Evolutionary conservation across 306 rosid species (phyloP).

Genomic region (Prunus armeniaca): DNA sequence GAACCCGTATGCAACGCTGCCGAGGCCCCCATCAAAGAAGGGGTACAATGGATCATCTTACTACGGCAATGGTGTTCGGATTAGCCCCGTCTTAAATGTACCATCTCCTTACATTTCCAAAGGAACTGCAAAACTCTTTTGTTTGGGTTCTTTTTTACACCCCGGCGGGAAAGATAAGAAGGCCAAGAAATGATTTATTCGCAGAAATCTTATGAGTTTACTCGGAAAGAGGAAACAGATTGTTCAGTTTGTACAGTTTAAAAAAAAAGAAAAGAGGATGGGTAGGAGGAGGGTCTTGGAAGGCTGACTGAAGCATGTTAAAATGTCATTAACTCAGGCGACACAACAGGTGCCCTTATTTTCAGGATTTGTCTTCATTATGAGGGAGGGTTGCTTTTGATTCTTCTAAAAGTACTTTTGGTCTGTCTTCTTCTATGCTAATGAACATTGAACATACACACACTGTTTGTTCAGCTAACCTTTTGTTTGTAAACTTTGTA

Average conservation of each 20-base stretch:
- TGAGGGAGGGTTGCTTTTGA: conserved; percentile 26
- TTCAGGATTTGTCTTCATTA: conserved; percentile 12
- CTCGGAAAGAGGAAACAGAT: background rate
- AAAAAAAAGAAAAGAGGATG: background rate
- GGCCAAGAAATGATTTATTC: conserved; percentile 50
- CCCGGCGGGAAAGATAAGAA: conserved; percentile 64
- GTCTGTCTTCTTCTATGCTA: background rate
- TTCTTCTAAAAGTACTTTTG: conserved; percentile 7
- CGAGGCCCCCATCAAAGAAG: conserved; percentile 61
- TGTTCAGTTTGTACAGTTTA: background rate
- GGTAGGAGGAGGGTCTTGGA: background rate
- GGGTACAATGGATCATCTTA: conserved; percentile 44
- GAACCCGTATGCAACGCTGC: conserved; percentile 31
- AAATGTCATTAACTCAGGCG: conserved; percentile 32
- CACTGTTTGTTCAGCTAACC: conserved; percentile 15
- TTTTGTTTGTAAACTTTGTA: background rate
- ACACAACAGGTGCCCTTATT: conserved; percentile 27
- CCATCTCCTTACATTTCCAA: conserved; percentile 79
- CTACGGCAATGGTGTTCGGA: conserved; percentile 48
- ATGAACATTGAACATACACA: background rate
- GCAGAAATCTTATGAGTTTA: background rate
- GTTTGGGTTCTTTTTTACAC: conserved; percentile 62
- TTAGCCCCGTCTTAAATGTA: conserved; percentile 69
- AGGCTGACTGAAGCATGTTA: conserved; percentile 23
- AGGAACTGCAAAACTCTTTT: conserved; percentile 64